A percentile compares a stretch with the other conserved stretches of the same genome.
These are phyloP conservation scores for Diospyros lotus DNA, from an alignment of 148 eudicot genomes.

Conservation along the genomic window DNA sequence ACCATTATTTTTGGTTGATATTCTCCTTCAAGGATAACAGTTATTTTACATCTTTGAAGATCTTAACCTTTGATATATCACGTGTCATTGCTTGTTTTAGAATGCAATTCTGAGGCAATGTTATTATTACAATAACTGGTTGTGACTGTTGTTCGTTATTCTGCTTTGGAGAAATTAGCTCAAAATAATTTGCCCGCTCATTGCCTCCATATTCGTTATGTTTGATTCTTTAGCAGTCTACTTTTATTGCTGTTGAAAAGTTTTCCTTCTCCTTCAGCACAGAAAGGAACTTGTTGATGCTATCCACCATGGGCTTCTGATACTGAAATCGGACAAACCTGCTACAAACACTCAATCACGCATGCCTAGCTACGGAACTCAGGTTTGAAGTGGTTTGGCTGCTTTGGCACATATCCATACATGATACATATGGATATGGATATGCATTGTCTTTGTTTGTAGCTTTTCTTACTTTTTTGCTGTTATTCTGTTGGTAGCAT, in stretches of 20 bases:
- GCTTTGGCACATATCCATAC: too few species aligned
- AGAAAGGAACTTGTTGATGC: conserved; percentile 82
- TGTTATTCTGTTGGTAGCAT: neutral
- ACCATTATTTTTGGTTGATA: conserved; percentile 2
- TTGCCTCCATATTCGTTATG: neutral
- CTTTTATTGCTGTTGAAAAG: neutral
- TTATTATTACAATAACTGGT: neutral
- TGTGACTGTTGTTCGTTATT: neutral
- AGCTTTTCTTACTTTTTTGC: neutral
- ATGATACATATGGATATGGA: neutral
- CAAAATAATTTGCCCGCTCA: neutral
- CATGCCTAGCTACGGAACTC: conserved; percentile 96
- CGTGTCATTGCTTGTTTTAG: neutral
- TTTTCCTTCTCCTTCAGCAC: conserved; percentile 47
- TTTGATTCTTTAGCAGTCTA: neutral
- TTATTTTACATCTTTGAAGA: neutral
- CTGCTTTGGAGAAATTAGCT: neutral
- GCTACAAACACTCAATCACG: conserved; percentile 58
- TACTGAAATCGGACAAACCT: conserved; percentile 64
- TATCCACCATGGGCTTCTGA: conserved; percentile 64
- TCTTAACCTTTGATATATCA: neutral
- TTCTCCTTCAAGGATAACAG: conserved; percentile 7
- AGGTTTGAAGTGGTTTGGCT: conserved; percentile 38
- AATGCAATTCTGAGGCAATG: neutral
- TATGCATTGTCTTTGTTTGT: neutral